Percentiles rank a stretch among this genome's conserved stretches.
Evolutionary conservation across 805 yeast species (phyloP).

Genomic region (Saturnispora diversa): DNA sequence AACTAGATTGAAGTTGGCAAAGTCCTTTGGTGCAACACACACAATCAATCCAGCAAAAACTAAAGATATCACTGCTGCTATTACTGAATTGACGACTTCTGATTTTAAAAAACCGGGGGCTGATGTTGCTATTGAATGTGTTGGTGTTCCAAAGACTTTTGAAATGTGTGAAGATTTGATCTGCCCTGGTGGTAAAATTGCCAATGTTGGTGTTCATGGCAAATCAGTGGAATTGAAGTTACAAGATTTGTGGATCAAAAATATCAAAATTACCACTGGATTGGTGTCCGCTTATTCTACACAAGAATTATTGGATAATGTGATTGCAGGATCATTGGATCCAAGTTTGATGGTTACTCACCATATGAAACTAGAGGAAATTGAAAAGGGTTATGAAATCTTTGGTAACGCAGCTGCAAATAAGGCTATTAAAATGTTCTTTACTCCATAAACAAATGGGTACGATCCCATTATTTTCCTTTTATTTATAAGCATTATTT

Average conservation of each 20-base stretch:
- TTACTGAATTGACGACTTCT: slow-evolving; percentile 20
- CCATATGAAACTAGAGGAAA: slow-evolving; percentile 45
- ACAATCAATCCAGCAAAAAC: slow-evolving; percentile 44
- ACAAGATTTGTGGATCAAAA: slow-evolving; percentile 40
- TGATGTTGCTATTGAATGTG: slow-evolving; percentile 57
- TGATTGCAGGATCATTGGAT: slow-evolving; percentile 34
- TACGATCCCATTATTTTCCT: background rate
- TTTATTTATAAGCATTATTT: slow-evolving; percentile 2
- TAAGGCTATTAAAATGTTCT: slow-evolving; percentile 45
- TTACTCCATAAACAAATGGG: slow-evolving; percentile 21
- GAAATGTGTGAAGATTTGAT: slow-evolving; percentile 49
- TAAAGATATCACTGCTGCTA: slow-evolving; percentile 30
- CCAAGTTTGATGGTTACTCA: slow-evolving; percentile 51
- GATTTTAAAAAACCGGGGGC: slow-evolving; percentile 39
- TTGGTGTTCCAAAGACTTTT: slow-evolving; percentile 57
- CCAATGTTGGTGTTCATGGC: slow-evolving; percentile 56
- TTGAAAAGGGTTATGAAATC: slow-evolving; percentile 54
- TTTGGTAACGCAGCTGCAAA: slow-evolving; percentile 44
- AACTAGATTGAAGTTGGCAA: slow-evolving; percentile 48
- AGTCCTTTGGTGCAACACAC: slow-evolving; percentile 52
- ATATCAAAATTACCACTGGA: slow-evolving; percentile 40
- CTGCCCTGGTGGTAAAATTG: slow-evolving; percentile 53
- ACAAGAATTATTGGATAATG: slow-evolving; percentile 30
- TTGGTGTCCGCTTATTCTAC: slow-evolving; percentile 42
- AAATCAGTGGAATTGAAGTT: slow-evolving; percentile 33